Evolutionary conservation across 495 filamentous ascomycete genomes (phyloP), one percentile per base, ranked within the genome.

Genomic region (Tricharina praecox): DNA sequence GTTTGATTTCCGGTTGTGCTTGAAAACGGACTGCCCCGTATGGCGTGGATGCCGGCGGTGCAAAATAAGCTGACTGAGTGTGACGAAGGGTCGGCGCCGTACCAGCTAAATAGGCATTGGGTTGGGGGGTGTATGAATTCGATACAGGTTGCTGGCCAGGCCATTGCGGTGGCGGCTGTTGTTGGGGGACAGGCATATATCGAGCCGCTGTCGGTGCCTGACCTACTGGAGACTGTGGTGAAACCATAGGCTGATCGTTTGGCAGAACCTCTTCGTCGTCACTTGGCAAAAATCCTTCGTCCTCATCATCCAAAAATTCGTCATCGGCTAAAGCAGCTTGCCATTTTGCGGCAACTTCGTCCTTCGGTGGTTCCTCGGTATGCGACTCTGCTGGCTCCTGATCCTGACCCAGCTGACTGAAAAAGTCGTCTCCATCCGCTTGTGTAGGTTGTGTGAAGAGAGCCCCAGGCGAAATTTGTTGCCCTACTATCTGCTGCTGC

Each of bases 261-360:
- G 82, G 78, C 18, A 85, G 65, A 33, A 85, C 77, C 2, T 78
- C 81, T 59, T 83, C 79, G 45, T 77, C 80, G 55, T 85, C 81
- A 51, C 79, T 80, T 2, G 67, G 71, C 43, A 83, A 71, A 52
- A 80, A 75, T 0, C 68, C 69, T 13, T 72, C 68, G 45, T 78
- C 74, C 4, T 77, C 72, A 37, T 81, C 81, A 39, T 80, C 72
- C 34, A 86, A 63, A 18, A 84, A 68, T 45, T 88, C 83, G 53
- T 90, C 86, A 33, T 76, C 79, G 25, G 65, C 81, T 53, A 95
- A 69, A 49, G 82, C 81, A 35, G 78, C 82, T 54, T 85, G 69
- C 90, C 90, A 95, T 52, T 78, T 75, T 1, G 80, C 81, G 38
- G 81, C 79, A 4, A 90, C 63, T 53, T 90, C 79, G 23, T 71